phyloP scores from a whole-genome alignment of 495 filamentous ascomycete species.

The Penicillium atrosanguineum region DNA sequence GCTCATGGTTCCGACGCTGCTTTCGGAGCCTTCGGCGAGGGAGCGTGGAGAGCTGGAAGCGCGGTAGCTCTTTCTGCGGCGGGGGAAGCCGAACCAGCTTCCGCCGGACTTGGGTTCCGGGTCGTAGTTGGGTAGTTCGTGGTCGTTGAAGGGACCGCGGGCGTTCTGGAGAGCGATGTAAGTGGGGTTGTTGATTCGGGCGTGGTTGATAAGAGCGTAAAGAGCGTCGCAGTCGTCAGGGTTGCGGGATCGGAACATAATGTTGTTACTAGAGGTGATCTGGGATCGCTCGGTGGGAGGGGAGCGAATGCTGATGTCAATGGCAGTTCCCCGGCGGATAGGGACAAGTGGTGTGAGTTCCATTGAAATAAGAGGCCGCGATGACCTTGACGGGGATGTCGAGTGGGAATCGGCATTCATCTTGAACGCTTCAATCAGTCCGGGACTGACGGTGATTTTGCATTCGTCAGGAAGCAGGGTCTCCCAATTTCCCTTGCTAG shows the following conservation, averaged over 20 bases:
- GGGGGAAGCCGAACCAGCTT: constrained; percentile 46
- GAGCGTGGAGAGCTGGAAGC: constrained; percentile 52
- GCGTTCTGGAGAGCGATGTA: constrained; percentile 81
- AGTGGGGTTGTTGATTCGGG: constrained; percentile 82
- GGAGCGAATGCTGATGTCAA: constrained; percentile 92
- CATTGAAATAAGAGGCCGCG: constrained; percentile 67
- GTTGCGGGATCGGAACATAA: constrained; percentile 83
- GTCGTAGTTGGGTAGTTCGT: constrained; percentile 29
- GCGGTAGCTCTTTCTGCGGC: constrained; percentile 56
- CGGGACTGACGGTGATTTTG: constrained; percentile 76
- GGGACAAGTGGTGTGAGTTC: constrained; percentile 87
- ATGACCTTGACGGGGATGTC: constrained; percentile 29
- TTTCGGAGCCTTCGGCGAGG: constrained; percentile 55
- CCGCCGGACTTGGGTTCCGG: constrained; percentile 30
- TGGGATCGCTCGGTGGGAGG: constrained; percentile 68
- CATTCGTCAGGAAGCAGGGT: constrained; percentile 72
- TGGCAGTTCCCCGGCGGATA: constrained; percentile 80
- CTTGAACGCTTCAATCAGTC: constrained; percentile 80
- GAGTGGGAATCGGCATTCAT: constrained; percentile 45
- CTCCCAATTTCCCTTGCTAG: constrained; percentile 77
- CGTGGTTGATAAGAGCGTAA: constrained; percentile 78
- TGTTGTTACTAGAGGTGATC: constrained; percentile 67
- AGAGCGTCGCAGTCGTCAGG: constrained; percentile 74
- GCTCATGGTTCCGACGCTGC: constrained; percentile 56
- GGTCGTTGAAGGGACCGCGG: constrained; percentile 41